These are phyloP conservation scores for Wickerhamiella sorbophila DNA, from an alignment of 805 yeast species.

Conservation along the genomic window DNA sequence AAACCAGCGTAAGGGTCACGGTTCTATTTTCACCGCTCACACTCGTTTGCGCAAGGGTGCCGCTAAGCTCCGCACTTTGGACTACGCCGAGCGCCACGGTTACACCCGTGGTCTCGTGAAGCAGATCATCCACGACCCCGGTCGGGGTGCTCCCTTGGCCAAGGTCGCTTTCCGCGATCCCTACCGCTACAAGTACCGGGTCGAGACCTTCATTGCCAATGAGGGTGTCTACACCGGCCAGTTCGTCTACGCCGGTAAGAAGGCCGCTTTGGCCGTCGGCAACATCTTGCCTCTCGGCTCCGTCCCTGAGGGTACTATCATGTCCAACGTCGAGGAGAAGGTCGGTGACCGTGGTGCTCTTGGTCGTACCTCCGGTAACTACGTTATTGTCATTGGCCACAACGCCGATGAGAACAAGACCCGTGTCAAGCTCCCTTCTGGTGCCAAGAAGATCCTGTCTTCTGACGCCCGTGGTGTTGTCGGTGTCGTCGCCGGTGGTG, in stretches of 20 bases:
- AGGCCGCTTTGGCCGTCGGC: slow-evolving; percentile 88
- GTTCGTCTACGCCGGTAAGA: slow-evolving; percentile 97
- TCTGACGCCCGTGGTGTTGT: slow-evolving; percentile 98
- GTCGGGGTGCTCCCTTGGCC: slow-evolving; percentile 99
- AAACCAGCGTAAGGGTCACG: slow-evolving; percentile 99
- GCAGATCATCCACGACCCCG: slow-evolving; percentile 98
- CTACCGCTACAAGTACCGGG: slow-evolving; percentile 95
- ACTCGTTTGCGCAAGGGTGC: slow-evolving; percentile 99
- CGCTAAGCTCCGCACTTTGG: slow-evolving; percentile 98
- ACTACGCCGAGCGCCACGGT: slow-evolving; percentile 99
- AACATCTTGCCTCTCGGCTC: slow-evolving; percentile 94
- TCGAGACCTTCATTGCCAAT: slow-evolving; percentile 97
- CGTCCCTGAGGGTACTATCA: slow-evolving; percentile 98
- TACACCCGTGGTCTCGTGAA: slow-evolving; percentile 98
- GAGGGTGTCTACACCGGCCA: slow-evolving; percentile 99
- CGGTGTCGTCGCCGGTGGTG: slow-evolving; percentile 99
- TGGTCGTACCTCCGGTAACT: slow-evolving; percentile 99
- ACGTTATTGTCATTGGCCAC: slow-evolving; percentile 98
- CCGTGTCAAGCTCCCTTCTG: slow-evolving; percentile 98
- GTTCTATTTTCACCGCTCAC: slow-evolving; percentile 99
- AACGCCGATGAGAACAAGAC: slow-evolving; percentile 98
- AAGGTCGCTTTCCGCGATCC: slow-evolving; percentile 99
- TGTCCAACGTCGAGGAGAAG: slow-evolving; percentile 95
- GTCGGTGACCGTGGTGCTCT: slow-evolving; percentile 99
- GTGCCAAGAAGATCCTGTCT: slow-evolving; percentile 93